phyloP scores from a whole-genome alignment of 2,329 filamentous ascomycete species.

The Paraphoma chrysanthemicola region DNA sequence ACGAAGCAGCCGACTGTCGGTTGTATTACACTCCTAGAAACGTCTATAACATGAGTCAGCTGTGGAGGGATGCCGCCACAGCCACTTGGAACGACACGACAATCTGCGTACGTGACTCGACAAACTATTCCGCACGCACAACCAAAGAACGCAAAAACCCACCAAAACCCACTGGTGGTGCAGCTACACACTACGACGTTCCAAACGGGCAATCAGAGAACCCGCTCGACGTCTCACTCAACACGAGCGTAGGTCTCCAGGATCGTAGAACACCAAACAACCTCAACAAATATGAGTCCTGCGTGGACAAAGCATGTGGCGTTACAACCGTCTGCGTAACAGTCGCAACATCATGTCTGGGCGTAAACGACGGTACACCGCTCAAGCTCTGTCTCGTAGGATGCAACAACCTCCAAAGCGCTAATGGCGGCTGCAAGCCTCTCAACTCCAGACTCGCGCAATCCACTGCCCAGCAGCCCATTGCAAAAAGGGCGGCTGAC shows the following conservation, averaged over 20 bases:
- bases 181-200: neutral
- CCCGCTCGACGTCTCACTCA: neutral
- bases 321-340: neutral
- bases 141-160: neutral
- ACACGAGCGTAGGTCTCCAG: neutral
- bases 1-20: slow-evolving; percentile 43
- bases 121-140: slow-evolving; percentile 9
- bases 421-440: no score
- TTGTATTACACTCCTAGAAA: slow-evolving; percentile 43
- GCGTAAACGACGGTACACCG: neutral
- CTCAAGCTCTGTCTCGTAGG: no score
- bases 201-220: neutral
- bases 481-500: no score
- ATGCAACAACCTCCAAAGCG: no score
- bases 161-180: neutral
- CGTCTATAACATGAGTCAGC: slow-evolving; percentile 39
- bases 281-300: neutral
- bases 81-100: slow-evolving; percentile 36
- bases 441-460: no score
- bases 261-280: neutral
- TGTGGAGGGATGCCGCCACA: slow-evolving; percentile 42
- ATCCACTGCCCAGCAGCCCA: no score
- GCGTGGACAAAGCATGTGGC: neutral
- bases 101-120: slow-evolving; percentile 39
- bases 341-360: neutral